These are phyloP conservation scores for Fusarium sambucinum DNA, from an alignment of 2,329 filamentous ascomycete genomes.

Conservation along the genomic window DNA sequence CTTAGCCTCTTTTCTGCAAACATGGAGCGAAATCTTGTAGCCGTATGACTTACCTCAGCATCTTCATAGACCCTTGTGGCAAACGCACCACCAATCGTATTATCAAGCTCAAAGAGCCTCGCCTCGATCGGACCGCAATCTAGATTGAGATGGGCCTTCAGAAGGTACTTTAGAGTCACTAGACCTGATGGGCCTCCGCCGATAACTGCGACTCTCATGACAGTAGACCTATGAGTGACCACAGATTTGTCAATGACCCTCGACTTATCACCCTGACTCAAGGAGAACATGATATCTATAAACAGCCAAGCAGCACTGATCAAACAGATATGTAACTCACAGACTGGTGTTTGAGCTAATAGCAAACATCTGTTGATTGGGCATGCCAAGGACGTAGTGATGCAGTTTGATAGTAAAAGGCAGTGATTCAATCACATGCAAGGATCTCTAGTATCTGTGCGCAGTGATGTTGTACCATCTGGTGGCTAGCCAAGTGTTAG, in stretches of 20 bases:
- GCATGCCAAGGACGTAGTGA: neutral
- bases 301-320: neutral
- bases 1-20: neutral
- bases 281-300: neutral
- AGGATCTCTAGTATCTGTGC: neutral
- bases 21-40: too few relatives aligned
- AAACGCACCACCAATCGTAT: neutral
- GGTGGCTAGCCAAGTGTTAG: accelerated
- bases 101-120: neutral
- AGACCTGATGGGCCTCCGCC: slow-evolving; percentile 2
- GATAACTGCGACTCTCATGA: slow-evolving; percentile 1
- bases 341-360: neutral
- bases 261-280: neutral
- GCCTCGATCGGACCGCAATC: neutral
- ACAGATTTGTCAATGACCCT: neutral
- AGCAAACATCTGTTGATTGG: neutral
- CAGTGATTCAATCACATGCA: neutral
- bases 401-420: neutral
- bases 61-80: neutral
- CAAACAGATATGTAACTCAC: too few relatives aligned
- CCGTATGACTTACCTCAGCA: neutral
- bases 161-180: neutral
- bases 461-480: neutral
- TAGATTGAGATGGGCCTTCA: neutral
- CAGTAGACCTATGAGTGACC: neutral